Conservation (phyloP, 2,329 filamentous ascomycete species). For the Tolypocladium pustulatum region DNA sequence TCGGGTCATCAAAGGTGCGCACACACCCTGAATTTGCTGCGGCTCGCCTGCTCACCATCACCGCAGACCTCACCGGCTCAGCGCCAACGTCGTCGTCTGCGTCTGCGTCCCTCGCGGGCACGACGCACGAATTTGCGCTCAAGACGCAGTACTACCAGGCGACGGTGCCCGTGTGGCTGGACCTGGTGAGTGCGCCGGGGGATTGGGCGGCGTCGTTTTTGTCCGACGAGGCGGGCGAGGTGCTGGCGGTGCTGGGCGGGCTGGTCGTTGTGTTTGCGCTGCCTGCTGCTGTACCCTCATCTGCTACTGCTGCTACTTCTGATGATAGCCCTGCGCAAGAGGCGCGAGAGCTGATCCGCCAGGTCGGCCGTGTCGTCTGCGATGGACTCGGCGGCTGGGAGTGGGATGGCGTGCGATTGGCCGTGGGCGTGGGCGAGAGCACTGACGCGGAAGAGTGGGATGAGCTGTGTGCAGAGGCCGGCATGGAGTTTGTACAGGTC, state of each 20-base stretch:
- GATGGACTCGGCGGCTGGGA: conserved; percentile 48
- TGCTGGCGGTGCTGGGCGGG: conserved; percentile 49
- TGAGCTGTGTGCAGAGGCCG: conserved; percentile 43
- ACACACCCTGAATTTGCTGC: neutral
- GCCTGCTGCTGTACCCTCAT: neutral
- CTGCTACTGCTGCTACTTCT: neutral
- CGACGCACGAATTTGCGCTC: conserved; percentile 44
- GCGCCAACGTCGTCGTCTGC: conserved; percentile 25
- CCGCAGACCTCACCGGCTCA: conserved; percentile 41
- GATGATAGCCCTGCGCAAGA: conserved; percentile 17
- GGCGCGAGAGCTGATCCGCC: conserved; percentile 32
- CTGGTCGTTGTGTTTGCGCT: conserved; percentile 35
- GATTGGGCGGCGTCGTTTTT: conserved; percentile 52
- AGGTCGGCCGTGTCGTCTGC: conserved; percentile 44
- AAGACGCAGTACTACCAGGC: conserved; percentile 52
- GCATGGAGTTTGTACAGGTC: conserved; percentile 54
- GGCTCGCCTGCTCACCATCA: neutral
- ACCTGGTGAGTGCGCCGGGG: conserved; percentile 39
- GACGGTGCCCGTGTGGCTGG: conserved; percentile 56
- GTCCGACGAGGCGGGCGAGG: conserved; percentile 49
- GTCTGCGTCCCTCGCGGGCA: conserved; percentile 41
- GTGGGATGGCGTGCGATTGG: conserved; percentile 56
- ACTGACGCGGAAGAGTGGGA: conserved; percentile 49
- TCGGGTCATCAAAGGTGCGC: conserved; percentile 42
- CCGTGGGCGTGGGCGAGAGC: conserved; percentile 40